These are phyloP conservation scores for Symbiotaphrina buchneri DNA, from an alignment of 495 filamentous ascomycete genomes.

Conservation along the genomic window DNA sequence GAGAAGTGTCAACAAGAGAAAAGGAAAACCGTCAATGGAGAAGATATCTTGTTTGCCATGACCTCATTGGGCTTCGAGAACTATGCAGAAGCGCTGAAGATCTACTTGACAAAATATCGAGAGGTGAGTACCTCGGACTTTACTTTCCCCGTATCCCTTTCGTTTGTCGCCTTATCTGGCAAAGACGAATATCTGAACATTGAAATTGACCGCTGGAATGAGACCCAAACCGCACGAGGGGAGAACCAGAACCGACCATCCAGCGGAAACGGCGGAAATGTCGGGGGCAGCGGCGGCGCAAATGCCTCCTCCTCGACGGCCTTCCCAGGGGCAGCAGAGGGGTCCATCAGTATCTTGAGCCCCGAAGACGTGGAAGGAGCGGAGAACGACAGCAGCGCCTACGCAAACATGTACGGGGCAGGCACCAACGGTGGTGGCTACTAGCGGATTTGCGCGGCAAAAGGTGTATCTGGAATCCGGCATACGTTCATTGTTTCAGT, in stretches of 20 bases:
- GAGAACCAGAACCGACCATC: conserved; percentile 48
- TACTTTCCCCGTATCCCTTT: conserved; percentile 3
- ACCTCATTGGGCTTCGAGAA: conserved; percentile 98
- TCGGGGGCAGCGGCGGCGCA: conserved; percentile 21
- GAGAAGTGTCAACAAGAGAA: conserved; percentile 99
- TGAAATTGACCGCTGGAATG: conserved; percentile 15
- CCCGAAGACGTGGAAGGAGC: conserved; percentile 31
- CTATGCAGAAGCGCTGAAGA: conserved; percentile 92
- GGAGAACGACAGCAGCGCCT: conserved; percentile 30
- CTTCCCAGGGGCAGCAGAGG: conserved; percentile 34
- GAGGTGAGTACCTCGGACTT: conserved; percentile 47
- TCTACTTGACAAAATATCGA: conserved; percentile 92
- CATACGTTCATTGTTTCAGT: too few relatives aligned
- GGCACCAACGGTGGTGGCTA: conserved; percentile 44
- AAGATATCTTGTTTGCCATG: conserved; percentile 98
- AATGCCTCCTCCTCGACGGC: conserved; percentile 11
- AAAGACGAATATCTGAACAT: conserved; percentile 5
- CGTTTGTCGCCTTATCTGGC: conserved; percentile 4
- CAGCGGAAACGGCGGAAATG: conserved; percentile 30
- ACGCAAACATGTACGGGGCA: conserved; percentile 35
- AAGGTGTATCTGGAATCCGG: too few relatives aligned
- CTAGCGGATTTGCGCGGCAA: conserved; percentile 8
- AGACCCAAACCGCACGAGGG: conserved; percentile 58
- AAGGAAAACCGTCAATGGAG: conserved; percentile 94
- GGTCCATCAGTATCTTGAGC: conserved; percentile 32